phyloP scores from a whole-genome alignment of 208 protist species.

The Borovskyia barvae region DNA sequence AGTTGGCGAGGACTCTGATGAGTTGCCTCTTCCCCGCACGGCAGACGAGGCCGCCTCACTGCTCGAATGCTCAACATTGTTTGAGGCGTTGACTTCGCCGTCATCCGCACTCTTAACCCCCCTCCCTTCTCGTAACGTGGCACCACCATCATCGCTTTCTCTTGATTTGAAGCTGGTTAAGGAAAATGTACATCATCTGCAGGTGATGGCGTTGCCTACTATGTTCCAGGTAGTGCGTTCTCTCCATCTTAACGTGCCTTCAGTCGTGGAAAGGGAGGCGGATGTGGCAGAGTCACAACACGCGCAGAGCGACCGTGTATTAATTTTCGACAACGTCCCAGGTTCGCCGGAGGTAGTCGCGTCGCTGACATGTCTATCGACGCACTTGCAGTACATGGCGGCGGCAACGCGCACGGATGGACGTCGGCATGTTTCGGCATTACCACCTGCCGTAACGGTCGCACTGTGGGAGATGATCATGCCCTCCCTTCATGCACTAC shows the following conservation, averaged over 20 bases:
- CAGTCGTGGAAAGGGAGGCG: too few relatives aligned
- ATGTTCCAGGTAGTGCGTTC: conserved; percentile 14
- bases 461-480: conserved; percentile 56
- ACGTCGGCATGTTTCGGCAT: conserved; percentile 39
- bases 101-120: not conserved
- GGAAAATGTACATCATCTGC: too few relatives aligned
- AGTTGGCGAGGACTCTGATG: too few relatives aligned
- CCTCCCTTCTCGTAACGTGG: not conserved
- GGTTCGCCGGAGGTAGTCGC: not conserved
- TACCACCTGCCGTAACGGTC: conserved; percentile 47
- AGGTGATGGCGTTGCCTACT: conserved; percentile 5
- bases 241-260: too few relatives aligned
- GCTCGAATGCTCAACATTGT: conserved; percentile 5
- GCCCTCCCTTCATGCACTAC: conserved; percentile 11
- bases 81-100: conserved; percentile 8
- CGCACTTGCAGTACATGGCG: conserved; percentile 15
- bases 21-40: conserved; percentile 2
- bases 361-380: not conserved
- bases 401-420: conserved; percentile 27
- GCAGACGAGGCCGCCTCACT: conserved; percentile 3
- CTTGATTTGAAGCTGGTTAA: too few relatives aligned
- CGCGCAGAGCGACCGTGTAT: too few relatives aligned
- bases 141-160: not conserved
- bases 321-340: too few relatives aligned
- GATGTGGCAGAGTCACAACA: too few relatives aligned